These are phyloP conservation scores for Auricularia heimuer DNA, from an alignment of 768 basidiomycete species.

Conservation along the genomic window DNA sequence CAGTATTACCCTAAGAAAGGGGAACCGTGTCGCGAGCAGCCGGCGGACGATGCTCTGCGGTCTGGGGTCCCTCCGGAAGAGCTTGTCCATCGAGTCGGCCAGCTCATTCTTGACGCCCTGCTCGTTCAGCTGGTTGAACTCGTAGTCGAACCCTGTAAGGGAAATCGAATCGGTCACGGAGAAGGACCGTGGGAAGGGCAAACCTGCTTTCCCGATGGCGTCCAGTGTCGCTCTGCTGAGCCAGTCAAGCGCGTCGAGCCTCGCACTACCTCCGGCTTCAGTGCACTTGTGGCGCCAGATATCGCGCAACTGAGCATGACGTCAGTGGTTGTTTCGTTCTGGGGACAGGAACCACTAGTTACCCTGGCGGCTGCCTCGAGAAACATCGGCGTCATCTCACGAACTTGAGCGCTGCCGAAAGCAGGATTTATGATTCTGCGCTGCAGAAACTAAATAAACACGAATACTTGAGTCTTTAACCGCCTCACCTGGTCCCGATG, in stretches of 20 bases:
- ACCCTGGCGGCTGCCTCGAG: constrained; percentile 45
- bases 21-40: constrained; percentile 15
- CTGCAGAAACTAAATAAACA: background rate
- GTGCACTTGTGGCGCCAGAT: constrained; percentile 10
- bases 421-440: constrained; percentile 41
- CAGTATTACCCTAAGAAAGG: background rate
- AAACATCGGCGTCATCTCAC: constrained; percentile 48
- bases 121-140: constrained; percentile 22
- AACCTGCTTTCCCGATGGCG: constrained; percentile 18
- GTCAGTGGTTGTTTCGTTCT: too few species aligned
- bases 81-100: constrained; percentile 22
- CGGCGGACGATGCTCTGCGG: constrained; percentile 15
- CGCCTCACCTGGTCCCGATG: background rate
- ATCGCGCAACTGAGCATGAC: constrained; percentile 12
- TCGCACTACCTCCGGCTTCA: constrained; percentile 5
- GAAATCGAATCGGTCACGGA: background rate
- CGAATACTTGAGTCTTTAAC: too few species aligned
- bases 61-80: constrained; percentile 15
- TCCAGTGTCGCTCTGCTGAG: constrained; percentile 20
- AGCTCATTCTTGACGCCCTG: constrained; percentile 21
- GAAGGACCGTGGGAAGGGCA: background rate
- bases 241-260: constrained; percentile 26
- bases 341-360: background rate
- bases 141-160: constrained; percentile 29
- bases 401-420: constrained; percentile 50